Evolutionary conservation across 2,329 filamentous ascomycete genomes (phyloP).

Genomic region (Didymella sp.): DNA sequence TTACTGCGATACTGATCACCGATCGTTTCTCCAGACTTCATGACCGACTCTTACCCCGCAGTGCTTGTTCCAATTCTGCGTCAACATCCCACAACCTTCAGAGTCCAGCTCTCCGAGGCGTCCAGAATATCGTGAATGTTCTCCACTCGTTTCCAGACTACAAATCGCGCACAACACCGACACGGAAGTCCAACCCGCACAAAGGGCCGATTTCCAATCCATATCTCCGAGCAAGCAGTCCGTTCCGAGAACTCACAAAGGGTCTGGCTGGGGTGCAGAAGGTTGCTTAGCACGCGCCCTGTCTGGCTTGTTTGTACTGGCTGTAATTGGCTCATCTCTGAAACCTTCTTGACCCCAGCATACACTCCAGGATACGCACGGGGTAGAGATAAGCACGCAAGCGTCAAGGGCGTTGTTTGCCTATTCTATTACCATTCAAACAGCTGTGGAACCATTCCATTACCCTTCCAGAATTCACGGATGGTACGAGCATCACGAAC

Average conservation of each 20-base stretch:
- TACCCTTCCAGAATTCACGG: constrained; percentile 22
- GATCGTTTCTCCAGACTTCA: neutral
- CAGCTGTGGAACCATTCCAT: constrained; percentile 10
- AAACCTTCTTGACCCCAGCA: neutral
- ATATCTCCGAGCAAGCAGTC: neutral
- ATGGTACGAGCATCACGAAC: constrained; percentile 14
- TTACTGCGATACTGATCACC: neutral
- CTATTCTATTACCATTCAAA: constrained; percentile 10
- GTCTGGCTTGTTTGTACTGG: neutral
- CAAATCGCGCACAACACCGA: neutral
- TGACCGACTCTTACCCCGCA: constrained; percentile 4
- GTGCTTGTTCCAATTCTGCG: neutral
- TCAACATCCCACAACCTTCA: neutral
- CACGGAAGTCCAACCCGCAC: neutral
- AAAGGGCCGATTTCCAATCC: neutral
- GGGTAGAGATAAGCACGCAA: constrained; percentile 9
- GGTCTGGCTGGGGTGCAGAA: constrained; percentile 17
- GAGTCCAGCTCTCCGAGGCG: neutral
- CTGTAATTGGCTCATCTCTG: constrained; percentile 14
- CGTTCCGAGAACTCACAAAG: constrained; percentile 4
- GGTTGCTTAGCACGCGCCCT: neutral
- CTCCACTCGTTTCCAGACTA: constrained; percentile 1
- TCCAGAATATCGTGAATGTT: neutral
- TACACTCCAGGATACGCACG: constrained; percentile 14
- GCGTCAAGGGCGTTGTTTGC: constrained; percentile 14